Conservation (phyloP, 805 yeast species). For the Schizosaccharomyces pombe region ASM294v3 CU329670.1:2383501-2384000, state of each 20-base stretch:
- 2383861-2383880: conserved; percentile 83
- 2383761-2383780: conserved; percentile 62
- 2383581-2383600: conserved; percentile 16
- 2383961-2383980: not conserved
- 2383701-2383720: conserved; percentile 95
- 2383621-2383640: conserved; percentile 61
- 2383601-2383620: conserved; percentile 68
- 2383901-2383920: conserved; percentile 20
- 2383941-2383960: too few species aligned
- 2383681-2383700: conserved; percentile 93
- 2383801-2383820: conserved; percentile 28
- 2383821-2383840: conserved; percentile 48
- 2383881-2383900: conserved; percentile 51
- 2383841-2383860: conserved; percentile 88
- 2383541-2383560: conserved; percentile 4
- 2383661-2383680: conserved; percentile 73
- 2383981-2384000: not conserved
- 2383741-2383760: conserved; percentile 85
- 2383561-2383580: conserved; percentile 8
- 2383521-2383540: not conserved
- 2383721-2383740: conserved; percentile 79
- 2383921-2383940: too few species aligned
- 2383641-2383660: conserved; percentile 65
- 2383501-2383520: conserved; percentile 5
- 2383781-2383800: conserved; percentile 35